Percentiles rank a stretch among this genome's conserved stretches.
phyloP scores from a whole-genome alignment of 23 red algal species.

The Agarophyton chilense region DNA sequence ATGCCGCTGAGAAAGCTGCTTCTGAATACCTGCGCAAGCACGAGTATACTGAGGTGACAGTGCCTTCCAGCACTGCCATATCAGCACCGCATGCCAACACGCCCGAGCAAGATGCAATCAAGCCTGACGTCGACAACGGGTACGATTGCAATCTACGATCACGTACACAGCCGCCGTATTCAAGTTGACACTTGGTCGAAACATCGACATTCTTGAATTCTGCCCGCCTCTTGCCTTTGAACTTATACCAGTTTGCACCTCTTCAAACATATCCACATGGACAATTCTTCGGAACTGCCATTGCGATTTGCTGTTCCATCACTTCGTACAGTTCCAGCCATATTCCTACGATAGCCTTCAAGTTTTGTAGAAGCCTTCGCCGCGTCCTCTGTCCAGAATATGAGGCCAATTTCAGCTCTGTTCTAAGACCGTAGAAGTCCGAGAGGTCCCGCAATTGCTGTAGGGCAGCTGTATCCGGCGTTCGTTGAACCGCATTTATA shows the following conservation, averaged over 20 bases:
- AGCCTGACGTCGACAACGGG: too few species aligned
- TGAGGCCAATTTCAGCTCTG: slow-evolving; percentile 43
- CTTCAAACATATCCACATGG: slow-evolving; percentile 50
- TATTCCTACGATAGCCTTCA: slow-evolving; percentile 23
- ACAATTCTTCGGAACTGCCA: slow-evolving; percentile 40
- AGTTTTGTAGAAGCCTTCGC: slow-evolving; percentile 5
- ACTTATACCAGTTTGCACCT: slow-evolving; percentile 37
- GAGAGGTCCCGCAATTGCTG: slow-evolving; percentile 42
- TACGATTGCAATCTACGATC: too few species aligned
- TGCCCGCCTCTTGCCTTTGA: neutral
- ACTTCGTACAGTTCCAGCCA: slow-evolving; percentile 68
- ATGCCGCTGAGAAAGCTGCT: too few species aligned
- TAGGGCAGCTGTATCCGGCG: slow-evolving; percentile 53
- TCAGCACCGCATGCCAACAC: too few species aligned
- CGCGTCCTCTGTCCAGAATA: slow-evolving; percentile 32
- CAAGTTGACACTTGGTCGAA: neutral
- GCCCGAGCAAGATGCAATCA: too few species aligned
- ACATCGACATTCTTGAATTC: neutral
- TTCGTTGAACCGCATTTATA: slow-evolving; percentile 33
- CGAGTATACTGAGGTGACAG: too few species aligned
- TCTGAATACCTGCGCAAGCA: too few species aligned
- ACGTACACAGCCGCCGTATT: slow-evolving; percentile 11
- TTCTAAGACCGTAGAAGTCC: slow-evolving; percentile 56
- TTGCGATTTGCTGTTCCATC: slow-evolving; percentile 40
- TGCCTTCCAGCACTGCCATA: too few species aligned